Evolutionary conservation across 2,329 filamentous ascomycete species (phyloP).

Genomic region (Fusarium sp.): DNA sequence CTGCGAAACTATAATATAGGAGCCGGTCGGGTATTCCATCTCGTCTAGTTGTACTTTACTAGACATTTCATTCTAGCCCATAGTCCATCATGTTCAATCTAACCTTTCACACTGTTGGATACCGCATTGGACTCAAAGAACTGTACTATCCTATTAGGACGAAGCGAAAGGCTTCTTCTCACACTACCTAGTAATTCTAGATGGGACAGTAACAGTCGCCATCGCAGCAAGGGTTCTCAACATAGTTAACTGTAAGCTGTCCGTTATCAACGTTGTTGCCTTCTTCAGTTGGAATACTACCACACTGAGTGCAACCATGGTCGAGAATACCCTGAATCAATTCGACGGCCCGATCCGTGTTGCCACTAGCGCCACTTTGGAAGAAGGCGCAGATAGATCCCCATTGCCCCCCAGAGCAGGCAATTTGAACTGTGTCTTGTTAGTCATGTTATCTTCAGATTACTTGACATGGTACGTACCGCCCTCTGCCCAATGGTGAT

Average conservation of each 20-base stretch:
- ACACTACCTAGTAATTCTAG: accelerated
- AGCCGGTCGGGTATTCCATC: neutral
- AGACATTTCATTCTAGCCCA: neutral
- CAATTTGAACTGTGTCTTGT: neutral
- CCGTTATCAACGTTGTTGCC: slow-evolving; percentile 3
- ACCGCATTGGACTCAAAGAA: neutral
- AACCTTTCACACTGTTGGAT: no score
- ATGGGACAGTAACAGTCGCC: neutral
- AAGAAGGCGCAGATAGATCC: neutral
- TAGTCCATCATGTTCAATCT: no score
- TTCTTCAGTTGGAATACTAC: slow-evolving; percentile 1
- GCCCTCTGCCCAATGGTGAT: neutral
- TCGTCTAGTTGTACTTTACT: neutral
- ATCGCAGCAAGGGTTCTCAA: neutral
- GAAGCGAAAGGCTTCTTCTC: neutral
- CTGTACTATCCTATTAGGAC: neutral
- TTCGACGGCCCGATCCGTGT: neutral
- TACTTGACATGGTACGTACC: neutral
- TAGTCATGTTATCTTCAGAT: accelerated
- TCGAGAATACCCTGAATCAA: neutral
- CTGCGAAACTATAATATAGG: accelerated
- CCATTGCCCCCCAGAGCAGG: neutral
- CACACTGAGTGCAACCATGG: slow-evolving; percentile 7
- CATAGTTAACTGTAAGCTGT: slow-evolving; percentile 5
- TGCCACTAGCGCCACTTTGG: neutral